Base-by-base conservation (phyloP, 2,329 filamentous ascomycete genomes). In the Epichloe sylvatica region DNA sequence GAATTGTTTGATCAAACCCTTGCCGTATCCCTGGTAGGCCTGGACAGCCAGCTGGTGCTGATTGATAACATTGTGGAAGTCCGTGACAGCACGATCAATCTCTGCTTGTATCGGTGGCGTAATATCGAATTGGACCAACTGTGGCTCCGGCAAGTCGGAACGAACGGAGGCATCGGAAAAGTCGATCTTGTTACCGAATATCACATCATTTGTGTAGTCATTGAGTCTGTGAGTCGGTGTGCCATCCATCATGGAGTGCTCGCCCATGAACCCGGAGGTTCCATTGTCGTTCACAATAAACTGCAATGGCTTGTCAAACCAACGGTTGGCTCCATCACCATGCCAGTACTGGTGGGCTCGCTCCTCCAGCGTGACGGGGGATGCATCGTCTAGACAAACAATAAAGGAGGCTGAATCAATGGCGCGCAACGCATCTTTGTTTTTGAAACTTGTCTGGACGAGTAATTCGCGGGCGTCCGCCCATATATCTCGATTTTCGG, bases 171-270 rank as follows among this genome's bases (percentile, higher is more conserved):
- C 77, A 64, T 89, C 78, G 52, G 84, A 84, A 63, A 96, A 86
- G 68, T 96, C 89, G 52, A 98, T 81, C 66, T 92, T 94, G 72
- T 95, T 91, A 71, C 84, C 83, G 70, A 95, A 90, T 67, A 97
- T 96, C 62, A 86, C 78, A 64, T 86, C 81, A 72, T 91, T 94
- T 64, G 94, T 78, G 63, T 89, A 92, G 75, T 98, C 92, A 67
- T 96, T 98, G 15, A 98, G 77, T 42, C 94, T 84, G 70, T 97
- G 92, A 2, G 94, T 98, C 1, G 94, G 90, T 6, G 92, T 98
- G 56, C 94, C 92, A 65, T 98, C 92, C 94, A 98, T 98, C 92
- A 98, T 97, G 60, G 86, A 94, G 76, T 98, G 92, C 71, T 98
- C 92, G 62, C 92, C 92, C 77, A 89, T 91, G 76, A 98, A 98